phyloP scores from a whole-genome alignment of 2,329 filamentous ascomycete species.

The Pestalotiopsis sp. region DNA sequence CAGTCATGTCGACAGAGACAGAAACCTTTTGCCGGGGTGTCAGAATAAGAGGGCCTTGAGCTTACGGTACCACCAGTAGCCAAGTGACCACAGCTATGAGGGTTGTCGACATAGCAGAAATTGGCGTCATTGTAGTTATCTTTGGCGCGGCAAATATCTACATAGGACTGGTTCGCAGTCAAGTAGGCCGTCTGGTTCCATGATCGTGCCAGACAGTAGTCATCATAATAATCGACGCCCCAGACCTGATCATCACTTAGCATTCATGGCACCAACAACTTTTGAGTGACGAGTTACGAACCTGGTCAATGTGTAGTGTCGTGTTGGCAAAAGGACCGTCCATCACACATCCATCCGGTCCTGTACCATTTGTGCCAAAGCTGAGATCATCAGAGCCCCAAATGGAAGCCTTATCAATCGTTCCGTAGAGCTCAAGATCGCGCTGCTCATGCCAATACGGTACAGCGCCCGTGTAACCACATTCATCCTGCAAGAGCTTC shows the following conservation, averaged over 20 bases:
- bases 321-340: constrained; percentile 11
- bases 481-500: constrained; percentile 13
- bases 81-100: neutral
- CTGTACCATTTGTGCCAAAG: constrained; percentile 4
- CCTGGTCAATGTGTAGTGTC: neutral
- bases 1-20: neutral
- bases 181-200: neutral
- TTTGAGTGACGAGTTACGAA: too few species aligned
- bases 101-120: constrained; percentile 6
- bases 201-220: neutral
- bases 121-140: constrained; percentile 11
- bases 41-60: neutral
- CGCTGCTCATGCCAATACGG: constrained; percentile 4
- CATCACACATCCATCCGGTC: neutral
- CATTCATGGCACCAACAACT: too few species aligned
- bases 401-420: neutral
- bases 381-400: constrained; percentile 3
- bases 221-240: constrained; percentile 6
- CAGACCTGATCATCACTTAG: neutral
- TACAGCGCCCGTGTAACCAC: constrained; percentile 11
- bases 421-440: neutral
- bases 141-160: constrained; percentile 9
- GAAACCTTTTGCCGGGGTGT: neutral
- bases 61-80: neutral
- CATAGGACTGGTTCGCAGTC: constrained; percentile 4